Evolutionary conservation across 2,329 filamentous ascomycete species (phyloP), one percentile per base, ranked within the genome.

Genomic region (Hypoxylon sp.): DNA sequence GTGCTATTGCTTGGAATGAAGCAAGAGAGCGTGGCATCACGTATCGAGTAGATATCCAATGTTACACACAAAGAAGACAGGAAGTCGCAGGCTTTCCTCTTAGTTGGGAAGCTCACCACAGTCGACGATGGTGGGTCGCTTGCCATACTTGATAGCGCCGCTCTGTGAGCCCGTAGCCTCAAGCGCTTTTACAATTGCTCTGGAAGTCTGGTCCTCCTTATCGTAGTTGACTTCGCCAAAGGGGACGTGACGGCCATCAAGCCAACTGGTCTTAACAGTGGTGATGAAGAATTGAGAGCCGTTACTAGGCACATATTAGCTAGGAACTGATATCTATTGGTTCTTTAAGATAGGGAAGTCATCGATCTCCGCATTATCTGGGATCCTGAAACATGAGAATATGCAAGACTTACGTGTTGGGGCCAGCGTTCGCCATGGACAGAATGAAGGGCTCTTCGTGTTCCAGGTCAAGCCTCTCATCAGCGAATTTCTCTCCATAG

Each of bases 281-380:
- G 95, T 98, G 80, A 98, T 85, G 87, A 98, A 98, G 88, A 98
- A 98, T 83, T 98, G 95, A 56, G 93, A 97, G 77, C 96, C 96
- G 85, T 99, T 99, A 82, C 96, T 97, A 70, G 83, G 83, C 8
- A 44, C 39, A 27, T 51, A 19, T 70, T 10, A 69, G 60, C 32
- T 35, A 13, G 1, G 24, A 53, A 13, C 17, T 21, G 6, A 17
- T 29, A 8, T 13, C 4, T 10, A 13, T 24, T 1, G 24, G 24
- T 2, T 51, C 13, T 15, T 15, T 52, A 17, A 37, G 24, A 39
- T n/a, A 17, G 15, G 19, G 17, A 59, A 5, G 27, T 48, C 13
- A 37, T 13, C 29, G 24, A 35, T 70, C 60, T 54, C 24, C 11
- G 47, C n/a, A 31, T 11, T 15, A 13, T 50, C 29, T 35, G 8